Conservation (phyloP, 352 stramenopile genomes). For the Phytophthora melonis region DNA sequence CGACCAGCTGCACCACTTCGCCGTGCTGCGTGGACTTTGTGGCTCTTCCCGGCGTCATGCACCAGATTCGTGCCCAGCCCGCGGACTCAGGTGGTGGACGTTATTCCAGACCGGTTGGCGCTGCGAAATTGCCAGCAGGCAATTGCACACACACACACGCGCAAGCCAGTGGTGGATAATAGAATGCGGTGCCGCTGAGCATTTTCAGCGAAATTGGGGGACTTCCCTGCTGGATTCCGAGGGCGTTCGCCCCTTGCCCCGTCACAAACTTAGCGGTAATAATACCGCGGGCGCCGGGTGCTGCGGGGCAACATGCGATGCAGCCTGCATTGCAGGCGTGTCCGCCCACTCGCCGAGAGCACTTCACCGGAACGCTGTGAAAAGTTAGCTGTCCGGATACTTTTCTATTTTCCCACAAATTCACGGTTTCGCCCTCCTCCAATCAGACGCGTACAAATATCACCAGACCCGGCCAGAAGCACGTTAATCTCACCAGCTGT, state of each 20-base stretch:
- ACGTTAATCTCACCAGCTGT: not conserved
- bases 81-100: constrained; percentile 9
- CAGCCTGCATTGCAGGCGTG: no score
- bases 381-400: constrained; percentile 11
- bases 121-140: constrained; percentile 28
- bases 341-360: not conserved
- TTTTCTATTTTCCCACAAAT: constrained; percentile 33
- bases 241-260: not conserved
- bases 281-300: constrained; percentile 6
- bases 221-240: constrained; percentile 3
- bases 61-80: not conserved
- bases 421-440: constrained; percentile 2
- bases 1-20: constrained; percentile 13
- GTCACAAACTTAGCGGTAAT: constrained; percentile 14
- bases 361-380: not conserved
- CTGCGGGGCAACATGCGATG: constrained; percentile 13
- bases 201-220: constrained; percentile 20
- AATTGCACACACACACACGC: constrained; percentile 11
- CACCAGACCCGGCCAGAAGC: not conserved
- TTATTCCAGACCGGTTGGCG: constrained; percentile 25
- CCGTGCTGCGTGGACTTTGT: constrained; percentile 13
- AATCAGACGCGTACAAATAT: not conserved
- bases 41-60: constrained; percentile 6
- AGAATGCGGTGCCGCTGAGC: constrained; percentile 8
- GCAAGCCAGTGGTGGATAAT: constrained; percentile 15